Conservation (phyloP, 192 early-diverging fungal species). For the Helicostylum pulchrum region DNA sequence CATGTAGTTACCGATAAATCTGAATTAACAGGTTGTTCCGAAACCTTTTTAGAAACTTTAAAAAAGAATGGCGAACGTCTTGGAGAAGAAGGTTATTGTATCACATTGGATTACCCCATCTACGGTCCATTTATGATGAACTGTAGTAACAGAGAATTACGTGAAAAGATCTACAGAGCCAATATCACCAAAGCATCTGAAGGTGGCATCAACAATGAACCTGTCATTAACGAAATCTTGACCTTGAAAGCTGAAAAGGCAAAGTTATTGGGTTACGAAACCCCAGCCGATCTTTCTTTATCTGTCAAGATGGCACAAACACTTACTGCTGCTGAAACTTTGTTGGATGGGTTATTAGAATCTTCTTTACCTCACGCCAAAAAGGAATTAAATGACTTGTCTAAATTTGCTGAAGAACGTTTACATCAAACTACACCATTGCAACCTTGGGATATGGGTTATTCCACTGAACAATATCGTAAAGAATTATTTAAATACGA, state of each 20-base stretch:
- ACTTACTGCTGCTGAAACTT: slow-evolving; percentile 36
- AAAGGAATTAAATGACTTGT: slow-evolving; percentile 40
- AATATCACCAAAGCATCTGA: slow-evolving; percentile 50
- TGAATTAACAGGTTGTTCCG: slow-evolving; percentile 46
- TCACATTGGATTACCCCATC: slow-evolving; percentile 53
- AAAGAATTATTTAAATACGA: slow-evolving; percentile 50
- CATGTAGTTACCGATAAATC: slow-evolving; percentile 37
- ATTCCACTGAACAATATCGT: slow-evolving; percentile 50
- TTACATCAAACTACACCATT: slow-evolving; percentile 39
- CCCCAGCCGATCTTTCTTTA: slow-evolving; percentile 50
- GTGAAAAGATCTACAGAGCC: slow-evolving; percentile 51
- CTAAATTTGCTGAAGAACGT: slow-evolving; percentile 40
- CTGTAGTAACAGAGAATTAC: slow-evolving; percentile 49
- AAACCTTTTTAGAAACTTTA: slow-evolving; percentile 39
- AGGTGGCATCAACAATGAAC: slow-evolving; percentile 49
- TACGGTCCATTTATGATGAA: slow-evolving; percentile 56
- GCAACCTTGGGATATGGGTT: slow-evolving; percentile 50
- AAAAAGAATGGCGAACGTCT: slow-evolving; percentile 39
- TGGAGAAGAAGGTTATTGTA: slow-evolving; percentile 44
- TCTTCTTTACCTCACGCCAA: slow-evolving; percentile 45
- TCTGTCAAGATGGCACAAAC: slow-evolving; percentile 55
- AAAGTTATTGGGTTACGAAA: slow-evolving; percentile 42
- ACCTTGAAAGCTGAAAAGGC: slow-evolving; percentile 51
- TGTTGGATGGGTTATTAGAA: slow-evolving; percentile 43
- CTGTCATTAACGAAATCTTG: slow-evolving; percentile 55